Evolutionary conservation across 306 rosid genomes (phyloP).

Genomic region (Vigna hirtella): DNA sequence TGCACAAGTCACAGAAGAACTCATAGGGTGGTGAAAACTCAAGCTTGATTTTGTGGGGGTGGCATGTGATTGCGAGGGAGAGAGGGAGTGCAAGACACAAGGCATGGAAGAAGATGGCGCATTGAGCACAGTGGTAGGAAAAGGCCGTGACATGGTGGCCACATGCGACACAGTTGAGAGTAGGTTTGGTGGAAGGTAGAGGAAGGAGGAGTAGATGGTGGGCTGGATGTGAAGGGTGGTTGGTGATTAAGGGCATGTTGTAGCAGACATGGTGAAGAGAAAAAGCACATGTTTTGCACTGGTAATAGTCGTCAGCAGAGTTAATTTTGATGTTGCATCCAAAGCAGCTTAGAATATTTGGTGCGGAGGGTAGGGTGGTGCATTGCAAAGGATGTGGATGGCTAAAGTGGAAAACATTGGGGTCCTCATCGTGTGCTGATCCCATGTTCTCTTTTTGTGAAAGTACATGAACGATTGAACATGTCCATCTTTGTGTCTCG

Average conservation of each 20-base stretch:
- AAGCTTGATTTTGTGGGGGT: conserved; percentile 59
- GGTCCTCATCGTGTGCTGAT: conserved; percentile 33
- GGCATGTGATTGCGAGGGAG: conserved; percentile 46
- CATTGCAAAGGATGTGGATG: conserved; percentile 62
- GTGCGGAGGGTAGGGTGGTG: conserved; percentile 34
- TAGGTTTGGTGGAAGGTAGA: conserved; percentile 39
- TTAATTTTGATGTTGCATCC: conserved; percentile 56
- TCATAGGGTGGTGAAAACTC: conserved; percentile 56
- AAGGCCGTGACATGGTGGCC: conserved; percentile 46
- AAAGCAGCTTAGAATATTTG: conserved; percentile 43
- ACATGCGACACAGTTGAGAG: conserved; percentile 53
- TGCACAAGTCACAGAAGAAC: conserved; percentile 66
- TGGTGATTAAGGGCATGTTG: conserved; percentile 55
- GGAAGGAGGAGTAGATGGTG: conserved; percentile 57
- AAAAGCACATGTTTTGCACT: conserved; percentile 57
- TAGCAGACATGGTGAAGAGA: conserved; percentile 57
- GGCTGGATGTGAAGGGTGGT: conserved; percentile 57
- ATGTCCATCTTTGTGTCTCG: not conserved
- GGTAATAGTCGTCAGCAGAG: conserved; percentile 44
- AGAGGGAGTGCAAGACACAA: conserved; percentile 59
- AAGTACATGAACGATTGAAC: conserved; percentile 4
- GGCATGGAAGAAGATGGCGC: conserved; percentile 50
- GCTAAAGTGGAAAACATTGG: conserved; percentile 61
- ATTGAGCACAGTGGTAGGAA: conserved; percentile 62
- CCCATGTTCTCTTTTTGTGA: conserved; percentile 39